A percentile compares a stretch with the other conserved stretches of the same genome.
These are phyloP conservation scores for Eimeria sp. DNA, from an alignment of 169 alveolate species.

Conservation along the genomic window DNA sequence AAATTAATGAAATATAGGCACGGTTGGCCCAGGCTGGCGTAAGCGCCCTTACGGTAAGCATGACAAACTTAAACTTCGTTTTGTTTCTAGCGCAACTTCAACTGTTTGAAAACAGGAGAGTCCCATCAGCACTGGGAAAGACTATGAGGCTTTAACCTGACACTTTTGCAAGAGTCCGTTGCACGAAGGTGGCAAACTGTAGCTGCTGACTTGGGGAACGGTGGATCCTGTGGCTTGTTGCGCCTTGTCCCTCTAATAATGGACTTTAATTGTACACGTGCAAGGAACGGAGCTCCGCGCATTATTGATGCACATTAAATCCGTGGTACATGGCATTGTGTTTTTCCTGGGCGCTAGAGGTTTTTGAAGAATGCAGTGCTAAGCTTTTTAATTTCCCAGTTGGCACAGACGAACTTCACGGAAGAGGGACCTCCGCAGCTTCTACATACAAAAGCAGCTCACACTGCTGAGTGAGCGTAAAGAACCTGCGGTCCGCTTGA, in stretches of 20 bases:
- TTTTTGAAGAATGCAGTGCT: background rate
- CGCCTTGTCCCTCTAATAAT: background rate
- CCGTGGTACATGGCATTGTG: background rate
- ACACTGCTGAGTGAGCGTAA: background rate
- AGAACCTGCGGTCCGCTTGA: background rate
- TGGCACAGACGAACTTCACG: background rate
- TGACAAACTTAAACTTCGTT: background rate
- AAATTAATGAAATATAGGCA: background rate
- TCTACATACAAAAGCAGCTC: background rate
- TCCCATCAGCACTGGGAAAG: background rate
- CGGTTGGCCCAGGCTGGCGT: background rate
- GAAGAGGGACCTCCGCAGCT: background rate
- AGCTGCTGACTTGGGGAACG: background rate
- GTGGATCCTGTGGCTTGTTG: background rate
- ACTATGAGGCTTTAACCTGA: background rate
- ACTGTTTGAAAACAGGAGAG: background rate
- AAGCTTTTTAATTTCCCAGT: background rate
- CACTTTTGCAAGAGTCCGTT: background rate
- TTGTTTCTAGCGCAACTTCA: background rate
- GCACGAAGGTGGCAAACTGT: background rate
- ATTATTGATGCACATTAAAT: background rate
- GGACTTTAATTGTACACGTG: background rate
- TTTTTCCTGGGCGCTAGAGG: background rate
- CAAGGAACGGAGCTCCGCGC: background rate
- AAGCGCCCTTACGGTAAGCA: background rate